Evolutionary conservation across 192 early-diverging fungal species (phyloP).

Genomic region (Rhizoclosmatium globosum): DNA sequence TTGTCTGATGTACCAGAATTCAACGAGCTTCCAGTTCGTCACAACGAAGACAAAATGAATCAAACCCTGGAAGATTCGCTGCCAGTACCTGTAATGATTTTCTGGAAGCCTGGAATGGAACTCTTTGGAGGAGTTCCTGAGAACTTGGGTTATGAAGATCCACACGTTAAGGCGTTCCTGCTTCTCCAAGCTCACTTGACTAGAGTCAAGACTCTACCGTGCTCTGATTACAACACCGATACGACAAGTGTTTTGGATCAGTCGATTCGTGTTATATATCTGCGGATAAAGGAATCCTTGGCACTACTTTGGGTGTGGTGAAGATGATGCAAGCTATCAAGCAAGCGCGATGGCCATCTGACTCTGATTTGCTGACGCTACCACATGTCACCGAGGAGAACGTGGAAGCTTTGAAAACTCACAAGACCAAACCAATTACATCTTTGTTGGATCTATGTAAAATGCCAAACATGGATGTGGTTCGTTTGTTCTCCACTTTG

Average conservation of each 20-base stretch:
- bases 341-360: conserved; percentile 84
- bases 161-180: conserved; percentile 91
- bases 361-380: conserved; percentile 77
- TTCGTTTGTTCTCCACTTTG: conserved; percentile 17
- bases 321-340: conserved; percentile 91
- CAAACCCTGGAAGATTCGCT: conserved; percentile 78
- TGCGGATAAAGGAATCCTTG: conserved; percentile 72
- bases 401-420: conserved; percentile 16
- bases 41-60: conserved; percentile 94
- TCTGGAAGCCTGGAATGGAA: conserved; percentile 26
- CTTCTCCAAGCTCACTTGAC: conserved; percentile 89
- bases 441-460: conserved; percentile 27
- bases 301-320: conserved; percentile 76
- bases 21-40: conserved; percentile 90
- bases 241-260: conserved; percentile 90
- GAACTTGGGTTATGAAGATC: conserved; percentile 72
- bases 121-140: conserved; percentile 42
- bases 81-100: conserved; percentile 67
- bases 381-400: conserved; percentile 55
- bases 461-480: conserved; percentile 18
- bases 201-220: conserved; percentile 76
- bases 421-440: conserved; percentile 14
- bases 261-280: conserved; percentile 83
- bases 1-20: conserved; percentile 88
- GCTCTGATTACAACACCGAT: conserved; percentile 92